Percentiles rank a stretch among this genome's conserved stretches.
phyloP scores from a whole-genome alignment of 2,329 filamentous ascomycete species.

The Ophiostoma populinum region DNA sequence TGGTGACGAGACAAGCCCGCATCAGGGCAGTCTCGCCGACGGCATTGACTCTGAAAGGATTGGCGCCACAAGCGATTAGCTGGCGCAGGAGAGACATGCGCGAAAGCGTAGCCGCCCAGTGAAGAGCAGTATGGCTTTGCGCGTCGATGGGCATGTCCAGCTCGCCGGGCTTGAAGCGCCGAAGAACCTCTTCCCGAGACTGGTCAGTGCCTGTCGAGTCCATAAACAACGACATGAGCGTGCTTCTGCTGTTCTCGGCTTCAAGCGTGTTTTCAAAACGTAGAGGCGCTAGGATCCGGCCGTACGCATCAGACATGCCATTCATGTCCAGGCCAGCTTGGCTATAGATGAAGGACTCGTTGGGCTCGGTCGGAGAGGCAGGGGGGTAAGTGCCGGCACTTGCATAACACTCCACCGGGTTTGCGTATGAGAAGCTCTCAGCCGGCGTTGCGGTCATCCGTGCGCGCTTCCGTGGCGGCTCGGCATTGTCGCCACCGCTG shows the following conservation, averaged over 20 bases:
- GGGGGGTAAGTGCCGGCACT: conserved; percentile 33
- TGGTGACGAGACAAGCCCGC: conserved; percentile 81
- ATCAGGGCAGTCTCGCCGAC: conserved; percentile 86
- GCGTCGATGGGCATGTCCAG: conserved; percentile 85
- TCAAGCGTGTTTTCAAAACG: conserved; percentile 42
- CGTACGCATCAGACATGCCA: conserved; percentile 30
- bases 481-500: conserved; percentile 39
- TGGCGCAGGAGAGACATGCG: conserved; percentile 67
- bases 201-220: conserved; percentile 51
- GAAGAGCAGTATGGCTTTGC: conserved; percentile 75
- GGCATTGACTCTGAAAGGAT: conserved; percentile 72
- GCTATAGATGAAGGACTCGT: conserved; percentile 59
- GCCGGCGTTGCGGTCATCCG: conserved; percentile 37
- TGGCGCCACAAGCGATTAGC: conserved; percentile 70
- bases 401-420: conserved; percentile 22
- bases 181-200: conserved; percentile 59
- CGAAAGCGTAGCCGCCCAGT: conserved; percentile 90
- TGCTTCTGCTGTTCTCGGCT: conserved; percentile 62
- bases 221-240: conserved; percentile 70
- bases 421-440: conserved; percentile 36
- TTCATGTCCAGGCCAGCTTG: conserved; percentile 26
- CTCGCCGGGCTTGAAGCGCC: conserved; percentile 58
- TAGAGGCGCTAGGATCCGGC: conserved; percentile 45
- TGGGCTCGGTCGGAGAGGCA: conserved; percentile 62
- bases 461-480: conserved; percentile 71